phyloP scores from a whole-genome alignment of 2,329 filamentous ascomycete species.

The Colletotrichum sp. region DNA sequence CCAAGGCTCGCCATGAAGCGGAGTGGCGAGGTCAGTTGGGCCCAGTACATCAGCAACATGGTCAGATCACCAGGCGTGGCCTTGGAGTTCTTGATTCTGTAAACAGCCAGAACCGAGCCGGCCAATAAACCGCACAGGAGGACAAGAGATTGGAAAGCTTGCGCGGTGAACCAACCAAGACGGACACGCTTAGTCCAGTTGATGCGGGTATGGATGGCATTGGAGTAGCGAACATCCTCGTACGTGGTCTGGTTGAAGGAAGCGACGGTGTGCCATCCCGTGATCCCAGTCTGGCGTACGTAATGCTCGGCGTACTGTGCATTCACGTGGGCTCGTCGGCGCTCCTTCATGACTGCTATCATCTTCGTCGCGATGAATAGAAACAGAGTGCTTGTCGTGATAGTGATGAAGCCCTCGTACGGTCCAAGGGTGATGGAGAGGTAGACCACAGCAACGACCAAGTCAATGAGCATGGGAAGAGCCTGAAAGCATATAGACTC shows the following conservation, averaged over 20 bases:
- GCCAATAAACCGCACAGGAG: conserved; percentile 74
- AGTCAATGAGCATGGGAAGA: conserved; percentile 65
- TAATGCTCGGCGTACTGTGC: conserved; percentile 61
- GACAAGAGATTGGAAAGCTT: conserved; percentile 50
- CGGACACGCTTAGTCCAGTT: conserved; percentile 18
- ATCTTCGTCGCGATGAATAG: conserved; percentile 58
- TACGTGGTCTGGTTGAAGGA: conserved; percentile 65
- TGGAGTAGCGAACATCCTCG: conserved; percentile 58
- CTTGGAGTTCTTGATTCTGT: conserved; percentile 67
- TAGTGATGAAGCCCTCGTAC: conserved; percentile 67
- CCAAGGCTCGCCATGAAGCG: conserved; percentile 70
- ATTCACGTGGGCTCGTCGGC: conserved; percentile 55
- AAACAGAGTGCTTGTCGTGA: conserved; percentile 62
- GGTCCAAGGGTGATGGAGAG: conserved; percentile 63
- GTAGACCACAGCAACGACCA: conserved; percentile 64
- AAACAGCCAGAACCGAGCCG: conserved; percentile 63
- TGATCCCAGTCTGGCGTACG: conserved; percentile 59
- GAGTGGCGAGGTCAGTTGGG: conserved; percentile 72
- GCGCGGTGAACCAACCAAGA: conserved; percentile 18
- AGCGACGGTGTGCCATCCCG: conserved; percentile 64
- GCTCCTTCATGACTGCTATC: conserved; percentile 53
- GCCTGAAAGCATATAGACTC: conserved; percentile 64
- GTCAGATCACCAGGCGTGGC: conserved; percentile 72
- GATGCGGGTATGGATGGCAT: conserved; percentile 43
- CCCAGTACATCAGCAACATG: conserved; percentile 76